phyloP scores from a whole-genome alignment of 1,139 yeast genomes.

The Hemisphaericaspora lyxosophila region DNA sequence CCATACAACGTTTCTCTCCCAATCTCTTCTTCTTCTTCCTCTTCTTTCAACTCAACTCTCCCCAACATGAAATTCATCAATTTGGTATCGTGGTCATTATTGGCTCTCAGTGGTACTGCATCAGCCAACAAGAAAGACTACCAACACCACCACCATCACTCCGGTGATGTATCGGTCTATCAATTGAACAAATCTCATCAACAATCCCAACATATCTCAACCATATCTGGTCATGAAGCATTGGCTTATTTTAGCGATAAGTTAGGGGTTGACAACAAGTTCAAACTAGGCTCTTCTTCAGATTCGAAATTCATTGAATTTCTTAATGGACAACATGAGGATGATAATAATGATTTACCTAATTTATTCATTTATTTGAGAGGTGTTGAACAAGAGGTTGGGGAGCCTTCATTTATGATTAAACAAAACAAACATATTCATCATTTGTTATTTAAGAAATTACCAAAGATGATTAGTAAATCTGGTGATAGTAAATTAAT shows the following conservation, averaged over 20 bases:
- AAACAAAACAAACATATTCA: slow-evolving; percentile 10
- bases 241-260: slow-evolving; percentile 42
- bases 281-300: slow-evolving; percentile 31
- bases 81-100: slow-evolving; percentile 14
- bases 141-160: too few species aligned
- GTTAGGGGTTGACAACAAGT: slow-evolving; percentile 35
- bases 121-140: not conserved
- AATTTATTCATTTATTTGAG: slow-evolving; percentile 37
- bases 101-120: slow-evolving; percentile 5
- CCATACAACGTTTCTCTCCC: too few species aligned
- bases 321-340: slow-evolving; percentile 22
- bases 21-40: not conserved
- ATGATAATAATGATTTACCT: slow-evolving; percentile 19
- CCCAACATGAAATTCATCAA: slow-evolving; percentile 16
- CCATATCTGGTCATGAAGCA: slow-evolving; percentile 18
- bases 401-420: slow-evolving; percentile 4
- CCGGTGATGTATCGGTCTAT: slow-evolving; percentile 16
- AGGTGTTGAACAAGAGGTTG: slow-evolving; percentile 29
- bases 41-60: not conserved
- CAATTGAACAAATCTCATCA: slow-evolving; percentile 16
- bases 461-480: slow-evolving; percentile 16
- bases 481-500: slow-evolving; percentile 10
- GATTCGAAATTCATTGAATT: slow-evolving; percentile 26
- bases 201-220: slow-evolving; percentile 1
- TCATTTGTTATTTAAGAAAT: slow-evolving; percentile 17